Conservation (phyloP, 805 yeast species). For the Kuraishia borneana region DNA sequence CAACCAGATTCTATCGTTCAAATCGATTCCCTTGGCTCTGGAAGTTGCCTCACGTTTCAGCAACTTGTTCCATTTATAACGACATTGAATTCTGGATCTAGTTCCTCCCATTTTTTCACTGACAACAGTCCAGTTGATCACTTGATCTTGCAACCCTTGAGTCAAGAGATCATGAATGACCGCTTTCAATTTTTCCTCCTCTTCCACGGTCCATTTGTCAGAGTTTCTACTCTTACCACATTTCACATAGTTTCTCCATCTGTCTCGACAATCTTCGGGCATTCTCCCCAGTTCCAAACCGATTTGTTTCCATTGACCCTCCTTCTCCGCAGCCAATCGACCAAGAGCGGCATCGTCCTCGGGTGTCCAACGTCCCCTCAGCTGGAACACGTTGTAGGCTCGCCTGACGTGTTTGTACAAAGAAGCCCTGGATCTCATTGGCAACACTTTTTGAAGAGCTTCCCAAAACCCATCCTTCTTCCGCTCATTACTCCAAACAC, state of each 20-base stretch:
- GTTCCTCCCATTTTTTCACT: constrained; percentile 84
- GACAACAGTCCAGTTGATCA: constrained; percentile 85
- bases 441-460: constrained; percentile 62
- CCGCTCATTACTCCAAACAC: constrained; percentile 82
- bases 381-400: constrained; percentile 77
- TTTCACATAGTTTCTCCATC: constrained; percentile 93
- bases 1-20: constrained; percentile 39
- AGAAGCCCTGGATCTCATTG: constrained; percentile 79
- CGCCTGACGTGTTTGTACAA: constrained; percentile 89
- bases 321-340: constrained; percentile 50
- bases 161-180: constrained; percentile 40
- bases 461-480: constrained; percentile 91
- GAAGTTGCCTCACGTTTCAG: constrained; percentile 43
- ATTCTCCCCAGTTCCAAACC: constrained; percentile 76
- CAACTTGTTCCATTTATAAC: constrained; percentile 90
- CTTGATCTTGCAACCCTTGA: constrained; percentile 22
- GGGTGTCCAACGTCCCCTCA: constrained; percentile 82
- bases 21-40: constrained; percentile 30
- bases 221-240: constrained; percentile 72
- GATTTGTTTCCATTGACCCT: constrained; percentile 82
- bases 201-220: constrained; percentile 71
- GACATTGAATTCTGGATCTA: constrained; percentile 85
- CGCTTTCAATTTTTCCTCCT: constrained; percentile 50
- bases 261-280: constrained; percentile 97
- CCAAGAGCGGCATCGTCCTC: constrained; percentile 68